Base-by-base conservation (phyloP, 164 flowering plant species). In the Aristolochia californica region DNA sequence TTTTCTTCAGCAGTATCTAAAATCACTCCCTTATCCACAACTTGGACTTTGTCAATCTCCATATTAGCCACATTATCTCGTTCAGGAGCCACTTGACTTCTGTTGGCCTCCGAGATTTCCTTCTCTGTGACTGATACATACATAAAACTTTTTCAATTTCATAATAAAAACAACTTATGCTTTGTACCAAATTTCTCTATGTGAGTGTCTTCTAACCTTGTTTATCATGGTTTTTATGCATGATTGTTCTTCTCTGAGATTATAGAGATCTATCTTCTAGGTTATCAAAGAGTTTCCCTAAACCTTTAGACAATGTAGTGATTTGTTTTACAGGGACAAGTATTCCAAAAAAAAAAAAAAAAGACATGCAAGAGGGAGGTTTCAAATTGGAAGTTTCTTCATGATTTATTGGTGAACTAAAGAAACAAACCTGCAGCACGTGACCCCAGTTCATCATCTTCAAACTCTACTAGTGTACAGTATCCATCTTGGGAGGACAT, bases 401-500 rank as follows among this genome's bases (percentile, higher is more conserved):
- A 47, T 20, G 22, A n/a, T 4, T 25, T 17, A 4, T 5, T 15
- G 27, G 27, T 16, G 34, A 28, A 60, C 16, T 59, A 13, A 53
- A 43, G 13, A 62, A 62, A 45, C 59, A 14, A 57, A 89, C 97
- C 95, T 80, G 87, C 28, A 1, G 54, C 43, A 0, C 84, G 81
- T 53, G 78, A 65, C 48, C 99, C 99, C 18, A 94, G 80, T 74
- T 94, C 99, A 52, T 74, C 83, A 56, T 67, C 70, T 63, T 83
- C 89, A 72, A 90, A 85, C 74, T 87, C 95, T 18, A 94, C 68
- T 3, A 94, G 69, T 0, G 94, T 82, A 61, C 96, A 90, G 66
- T 79, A 94, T 44, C 97, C 95, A 75, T 94, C 97, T 83, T 87
- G 95, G 43, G 97, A 94, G 24, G 97, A 88, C 22, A 88, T 28